A percentile compares a stretch with the other conserved stretches of the same genome.
phyloP scores from a whole-genome alignment of 371 early-diverging fungal genomes.

The Mortierella sp. region DNA sequence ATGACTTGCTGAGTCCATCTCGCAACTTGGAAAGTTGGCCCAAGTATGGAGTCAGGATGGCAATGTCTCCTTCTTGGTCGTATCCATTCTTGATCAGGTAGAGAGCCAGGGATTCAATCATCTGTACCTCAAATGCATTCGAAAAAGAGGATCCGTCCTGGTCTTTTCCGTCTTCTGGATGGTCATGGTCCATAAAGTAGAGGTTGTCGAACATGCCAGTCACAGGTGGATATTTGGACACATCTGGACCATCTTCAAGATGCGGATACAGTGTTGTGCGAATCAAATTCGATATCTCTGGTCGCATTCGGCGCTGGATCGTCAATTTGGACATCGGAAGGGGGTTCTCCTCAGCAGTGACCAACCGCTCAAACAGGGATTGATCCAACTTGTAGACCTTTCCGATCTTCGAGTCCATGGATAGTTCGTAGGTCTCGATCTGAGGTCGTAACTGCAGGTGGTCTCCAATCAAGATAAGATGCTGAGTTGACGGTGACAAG shows the following conservation, averaged over 20 bases:
- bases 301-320: slow-evolving; percentile 80
- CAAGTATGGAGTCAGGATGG: slow-evolving; percentile 65
- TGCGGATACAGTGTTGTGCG: slow-evolving; percentile 45
- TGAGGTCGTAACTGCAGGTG: slow-evolving; percentile 74
- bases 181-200: slow-evolving; percentile 56
- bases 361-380: slow-evolving; percentile 79
- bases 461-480: slow-evolving; percentile 80
- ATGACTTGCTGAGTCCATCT: slow-evolving; percentile 29
- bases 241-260: slow-evolving; percentile 47
- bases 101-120: slow-evolving; percentile 55
- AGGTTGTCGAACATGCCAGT: slow-evolving; percentile 58
- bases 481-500: slow-evolving; percentile 65
- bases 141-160: slow-evolving; percentile 51
- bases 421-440: slow-evolving; percentile 51
- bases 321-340: slow-evolving; percentile 65
- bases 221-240: slow-evolving; percentile 53
- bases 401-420: slow-evolving; percentile 43
- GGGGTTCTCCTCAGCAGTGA: slow-evolving; percentile 36
- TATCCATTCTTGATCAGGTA: slow-evolving; percentile 67
- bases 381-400: slow-evolving; percentile 61
- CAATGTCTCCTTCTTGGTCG: slow-evolving; percentile 59
- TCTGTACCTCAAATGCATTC: slow-evolving; percentile 58
- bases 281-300: slow-evolving; percentile 71
- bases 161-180: slow-evolving; percentile 54
- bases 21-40: slow-evolving; percentile 62